Conservation (phyloP, 106 monocot species). For the Dendrobium chrysotoxum region DNA sequence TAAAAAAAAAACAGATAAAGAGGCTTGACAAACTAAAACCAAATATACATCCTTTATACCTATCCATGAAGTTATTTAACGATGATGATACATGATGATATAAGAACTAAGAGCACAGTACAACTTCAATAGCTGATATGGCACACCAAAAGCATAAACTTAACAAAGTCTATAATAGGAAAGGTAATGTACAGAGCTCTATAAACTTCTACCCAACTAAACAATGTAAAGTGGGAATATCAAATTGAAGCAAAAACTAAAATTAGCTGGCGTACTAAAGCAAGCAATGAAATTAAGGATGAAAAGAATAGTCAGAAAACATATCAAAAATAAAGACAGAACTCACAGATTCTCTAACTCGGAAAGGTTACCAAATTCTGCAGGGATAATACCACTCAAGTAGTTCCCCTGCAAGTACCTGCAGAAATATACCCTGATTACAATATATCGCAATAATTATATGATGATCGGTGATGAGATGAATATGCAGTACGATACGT, state of each 20-base stretch:
- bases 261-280: neutral
- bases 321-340: constrained; percentile 7
- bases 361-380: constrained; percentile 67
- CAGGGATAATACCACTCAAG: constrained; percentile 77
- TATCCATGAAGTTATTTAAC: neutral
- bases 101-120: neutral
- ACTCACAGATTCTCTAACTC: constrained; percentile 82
- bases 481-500: neutral
- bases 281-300: neutral
- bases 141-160: neutral
- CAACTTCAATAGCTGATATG: neutral
- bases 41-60: neutral
- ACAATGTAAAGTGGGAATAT: neutral
- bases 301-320: neutral
- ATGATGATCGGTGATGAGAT: neutral
- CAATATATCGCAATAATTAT: constrained; percentile 1
- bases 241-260: too few relatives aligned
- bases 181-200: constrained; percentile 1
- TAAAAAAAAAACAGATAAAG: neutral
- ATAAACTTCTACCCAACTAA: neutral
- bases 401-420: constrained; percentile 93
- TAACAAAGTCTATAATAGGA: neutral
- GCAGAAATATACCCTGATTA: constrained; percentile 5
- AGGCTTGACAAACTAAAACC: neutral
- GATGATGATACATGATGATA: neutral